Evolutionary conservation across 495 filamentous ascomycete species (phyloP).

Genomic region (Neurospora sp.): DNA sequence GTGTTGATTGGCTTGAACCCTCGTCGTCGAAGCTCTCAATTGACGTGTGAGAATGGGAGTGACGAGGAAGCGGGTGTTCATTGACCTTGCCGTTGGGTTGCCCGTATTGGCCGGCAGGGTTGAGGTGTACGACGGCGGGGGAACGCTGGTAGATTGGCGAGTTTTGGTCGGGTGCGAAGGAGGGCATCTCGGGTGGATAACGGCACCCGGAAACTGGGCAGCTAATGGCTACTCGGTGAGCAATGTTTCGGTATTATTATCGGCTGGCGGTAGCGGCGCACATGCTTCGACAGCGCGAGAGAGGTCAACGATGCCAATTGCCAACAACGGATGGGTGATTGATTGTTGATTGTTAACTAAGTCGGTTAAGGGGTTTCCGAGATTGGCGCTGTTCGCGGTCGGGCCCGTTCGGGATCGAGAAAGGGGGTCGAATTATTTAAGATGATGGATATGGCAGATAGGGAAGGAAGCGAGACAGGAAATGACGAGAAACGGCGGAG

Average conservation of each 20-base stretch:
- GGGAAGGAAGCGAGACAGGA: neutral
- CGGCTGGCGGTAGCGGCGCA: constrained; percentile 1
- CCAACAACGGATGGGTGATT: neutral
- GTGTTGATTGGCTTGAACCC: constrained; percentile 21
- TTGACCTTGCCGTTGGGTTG: constrained; percentile 19
- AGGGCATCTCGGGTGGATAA: constrained; percentile 42
- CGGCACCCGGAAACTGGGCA: constrained; percentile 3
- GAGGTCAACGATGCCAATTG: neutral
- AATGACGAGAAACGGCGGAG: neutral
- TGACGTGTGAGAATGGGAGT: constrained; percentile 21
- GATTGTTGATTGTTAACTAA: neutral
- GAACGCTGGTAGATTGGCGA: constrained; percentile 35
- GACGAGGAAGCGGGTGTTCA: constrained; percentile 16
- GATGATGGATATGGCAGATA: neutral
- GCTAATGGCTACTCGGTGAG: constrained; percentile 6
- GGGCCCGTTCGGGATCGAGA: neutral
- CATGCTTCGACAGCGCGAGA: constrained; percentile 13
- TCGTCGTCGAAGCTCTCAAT: constrained; percentile 28
- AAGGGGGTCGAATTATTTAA: neutral
- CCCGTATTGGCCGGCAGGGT: constrained; percentile 20
- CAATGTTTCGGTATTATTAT: constrained; percentile 7
- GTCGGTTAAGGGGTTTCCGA: neutral
- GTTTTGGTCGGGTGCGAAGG: constrained; percentile 43
- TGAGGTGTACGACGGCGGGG: constrained; percentile 23
- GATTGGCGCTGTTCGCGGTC: neutral